Conservation (phyloP, 305 asterid genomes). For the Fraxinus sp. region DNA sequence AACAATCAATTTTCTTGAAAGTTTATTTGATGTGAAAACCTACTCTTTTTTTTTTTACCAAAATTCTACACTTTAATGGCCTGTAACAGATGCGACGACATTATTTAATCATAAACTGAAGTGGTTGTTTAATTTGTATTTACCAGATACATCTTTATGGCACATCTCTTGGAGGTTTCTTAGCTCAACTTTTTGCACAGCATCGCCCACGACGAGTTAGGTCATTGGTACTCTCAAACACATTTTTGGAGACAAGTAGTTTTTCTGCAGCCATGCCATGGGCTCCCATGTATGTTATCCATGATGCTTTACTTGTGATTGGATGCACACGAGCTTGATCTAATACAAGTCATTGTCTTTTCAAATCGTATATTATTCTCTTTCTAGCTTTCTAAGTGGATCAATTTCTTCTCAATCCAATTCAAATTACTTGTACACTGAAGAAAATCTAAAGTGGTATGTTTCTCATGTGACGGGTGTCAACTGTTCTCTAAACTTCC, state of each 20-base stretch:
- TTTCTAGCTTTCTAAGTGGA: background rate
- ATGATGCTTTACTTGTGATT: background rate
- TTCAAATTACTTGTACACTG: background rate
- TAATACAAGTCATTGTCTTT: background rate
- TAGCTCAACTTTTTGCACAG: conserved; percentile 94
- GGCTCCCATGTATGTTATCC: conserved; percentile 80
- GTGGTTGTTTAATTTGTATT: conserved; percentile 6
- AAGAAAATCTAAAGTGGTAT: conserved; percentile 2
- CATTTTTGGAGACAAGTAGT: conserved; percentile 84
- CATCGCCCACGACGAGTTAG: conserved; percentile 93
- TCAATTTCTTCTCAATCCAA: background rate
- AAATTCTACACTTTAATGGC: background rate
- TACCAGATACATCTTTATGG: conserved; percentile 89
- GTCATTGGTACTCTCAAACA: conserved; percentile 87
- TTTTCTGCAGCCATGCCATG: conserved; percentile 94
- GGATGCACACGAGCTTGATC: conserved; percentile 13
- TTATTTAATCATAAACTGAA: conserved; percentile 13
- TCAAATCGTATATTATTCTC: background rate
- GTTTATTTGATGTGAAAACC: background rate
- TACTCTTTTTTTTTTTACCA: background rate
- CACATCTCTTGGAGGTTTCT: conserved; percentile 94
- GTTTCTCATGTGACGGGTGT: background rate
- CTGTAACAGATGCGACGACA: background rate
- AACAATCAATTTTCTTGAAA: background rate
- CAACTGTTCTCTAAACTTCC: background rate